Base-by-base conservation (phyloP, 768 basidiomycete genomes). In the Psilocybe cubensis region DNA sequence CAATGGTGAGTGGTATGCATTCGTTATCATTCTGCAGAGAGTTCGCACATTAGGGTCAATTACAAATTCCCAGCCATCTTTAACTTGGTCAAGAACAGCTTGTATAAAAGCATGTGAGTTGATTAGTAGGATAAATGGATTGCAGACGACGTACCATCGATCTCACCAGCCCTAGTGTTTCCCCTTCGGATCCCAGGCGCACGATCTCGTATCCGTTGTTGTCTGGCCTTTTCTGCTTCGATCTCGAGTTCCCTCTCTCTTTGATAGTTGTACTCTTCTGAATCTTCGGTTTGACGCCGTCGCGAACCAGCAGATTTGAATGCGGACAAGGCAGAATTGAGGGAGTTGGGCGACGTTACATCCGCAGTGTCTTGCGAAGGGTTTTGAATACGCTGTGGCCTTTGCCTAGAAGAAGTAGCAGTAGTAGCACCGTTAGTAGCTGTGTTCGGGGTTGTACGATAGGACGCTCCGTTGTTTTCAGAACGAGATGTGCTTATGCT, bases 1-100 rank as follows among this genome's bases (percentile, higher is more conserved):
- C 31, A 25, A 50, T 45, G 56, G 47, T 61, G 46, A 61, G 60
- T 42, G 10, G 11, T 51, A 23, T 21, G 18, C 11, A 11, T 29
- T n/a, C 23, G 44, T 38, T 46, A 48, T 24, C 47, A 49, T 18
- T 48, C 17, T 31, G 14, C 14, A 27, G 18, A 8, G 41, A 41
- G 38, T 44, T 64, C 83, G 75, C 70, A 93, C 92, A 71, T 93
- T 89, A 33, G 89, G 83, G 59, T 92, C 84, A 53, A 88, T 85
- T 28, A 94, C 87, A 66, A 93, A 89, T 64, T 92, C 91, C 94
- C 94, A 97, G 54, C 90, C 93, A 62, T 91, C 88, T 67, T 83
- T 87, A 62, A 97, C 91, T 71, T 92, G 86, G 61, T 92, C 87
- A 59, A 97, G 74, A 12, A 96, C 82, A 60, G 91, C 93, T 96